Base-by-base conservation (phyloP, 2,329 filamentous ascomycete species). In the Alternaria ethzedia region DNA sequence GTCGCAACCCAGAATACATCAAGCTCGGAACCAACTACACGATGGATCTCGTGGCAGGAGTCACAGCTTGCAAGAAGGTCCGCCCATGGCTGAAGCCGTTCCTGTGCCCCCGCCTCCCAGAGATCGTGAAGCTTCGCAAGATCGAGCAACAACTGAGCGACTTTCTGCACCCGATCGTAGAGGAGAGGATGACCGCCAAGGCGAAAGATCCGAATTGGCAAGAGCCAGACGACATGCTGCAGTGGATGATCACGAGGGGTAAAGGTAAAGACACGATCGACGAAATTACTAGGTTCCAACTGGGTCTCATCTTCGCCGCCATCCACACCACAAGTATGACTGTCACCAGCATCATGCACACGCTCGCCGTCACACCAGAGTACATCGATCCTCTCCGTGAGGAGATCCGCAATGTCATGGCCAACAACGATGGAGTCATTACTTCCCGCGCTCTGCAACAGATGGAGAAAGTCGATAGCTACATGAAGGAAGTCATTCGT, bases 341-440 rank as follows among this genome's bases (percentile, higher is more conserved):
- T 5, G 57, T 64, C 20, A 74, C 70, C 9, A 73, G 75, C 41
- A 76, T 75, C 4, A 44, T 80, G 13, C 78, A 77, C 67, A 75
- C 66, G 5, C 61, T 80, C 4, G 76, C 76, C 7, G 68, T 67
- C 5, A 69, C 64, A 3, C 78, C 81, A 2, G 81, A 81, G 56
- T 83, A 82, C 56, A 79, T 82, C 68, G 74, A 80, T 47, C 83
- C 81, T 44, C 30, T 83, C 45, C 20, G 79, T 68, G 52, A 85
- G 13, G 66, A 86, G 81, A 20, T 80, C 56, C 60, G 79, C 68
- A 43, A 82, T 59, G 65, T 82, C 81, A 17, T 72, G 63, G 8
- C 75, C 69, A 44, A 86, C 2, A 72, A 77, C 28, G 69, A 60
- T 41, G 77, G 76, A 10, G 61, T 69, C 4, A 72, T 79, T 23